A percentile compares a stretch with the other conserved stretches of the same genome.
These are phyloP conservation scores for Trichophaea hybrida DNA, from an alignment of 2,329 filamentous ascomycete genomes.

Conservation along the genomic window DNA sequence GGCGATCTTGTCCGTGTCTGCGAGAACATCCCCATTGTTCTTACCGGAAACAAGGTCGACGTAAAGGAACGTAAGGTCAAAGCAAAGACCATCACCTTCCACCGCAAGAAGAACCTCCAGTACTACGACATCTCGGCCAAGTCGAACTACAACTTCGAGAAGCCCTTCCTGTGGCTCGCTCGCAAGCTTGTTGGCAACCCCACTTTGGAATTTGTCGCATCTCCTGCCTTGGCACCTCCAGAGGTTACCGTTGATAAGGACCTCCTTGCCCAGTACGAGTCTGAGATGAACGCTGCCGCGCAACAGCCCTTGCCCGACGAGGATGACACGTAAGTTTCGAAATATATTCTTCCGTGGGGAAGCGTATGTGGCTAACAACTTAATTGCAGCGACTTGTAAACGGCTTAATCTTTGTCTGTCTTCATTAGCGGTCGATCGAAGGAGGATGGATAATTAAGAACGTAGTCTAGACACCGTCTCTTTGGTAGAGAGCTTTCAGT, in stretches of 20 bases:
- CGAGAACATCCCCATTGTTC: slow-evolving; percentile 97
- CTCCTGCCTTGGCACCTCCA: slow-evolving; percentile 83
- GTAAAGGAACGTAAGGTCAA: slow-evolving; percentile 99
- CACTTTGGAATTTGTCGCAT: slow-evolving; percentile 74
- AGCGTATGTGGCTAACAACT: slow-evolving; percentile 4
- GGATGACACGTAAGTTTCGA: slow-evolving; percentile 50
- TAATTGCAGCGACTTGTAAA: slow-evolving; percentile 25
- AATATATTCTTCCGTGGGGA: neutral
- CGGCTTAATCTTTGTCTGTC: slow-evolving; percentile 5
- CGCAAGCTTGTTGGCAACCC: slow-evolving; percentile 96
- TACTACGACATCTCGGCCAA: slow-evolving; percentile 99
- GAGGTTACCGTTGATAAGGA: slow-evolving; percentile 77
- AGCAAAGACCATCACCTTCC: slow-evolving; percentile 99
- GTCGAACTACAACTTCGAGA: slow-evolving; percentile 99
- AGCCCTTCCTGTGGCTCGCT: slow-evolving; percentile 98
- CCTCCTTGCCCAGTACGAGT: slow-evolving; percentile 65
- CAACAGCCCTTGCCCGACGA: slow-evolving; percentile 82
- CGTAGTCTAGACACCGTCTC: neutral
- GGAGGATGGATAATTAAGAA: slow-evolving; percentile 4
- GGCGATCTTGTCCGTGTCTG: slow-evolving; percentile 97
- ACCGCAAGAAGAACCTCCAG: slow-evolving; percentile 99
- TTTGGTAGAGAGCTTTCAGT: too few species aligned
- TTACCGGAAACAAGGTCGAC: slow-evolving; percentile 98
- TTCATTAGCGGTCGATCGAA: neutral
- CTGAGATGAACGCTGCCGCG: slow-evolving; percentile 76